Evolutionary conservation across 1,284 basidiomycete genomes (phyloP), one percentile per base, ranked within the genome.

Genomic region (Ustanciosporium gigantosporum): DNA sequence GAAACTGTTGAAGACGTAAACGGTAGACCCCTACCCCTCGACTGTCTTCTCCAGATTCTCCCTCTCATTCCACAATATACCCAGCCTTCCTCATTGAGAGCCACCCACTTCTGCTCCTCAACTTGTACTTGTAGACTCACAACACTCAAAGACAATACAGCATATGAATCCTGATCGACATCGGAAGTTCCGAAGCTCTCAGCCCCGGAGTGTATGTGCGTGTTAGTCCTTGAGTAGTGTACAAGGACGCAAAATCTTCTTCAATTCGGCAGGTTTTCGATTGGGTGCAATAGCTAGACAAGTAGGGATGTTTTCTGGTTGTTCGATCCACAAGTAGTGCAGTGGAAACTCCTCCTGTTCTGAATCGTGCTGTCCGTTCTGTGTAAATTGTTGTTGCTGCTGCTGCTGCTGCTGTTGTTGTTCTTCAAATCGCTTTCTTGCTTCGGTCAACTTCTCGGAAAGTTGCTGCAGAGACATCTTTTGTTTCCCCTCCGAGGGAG

Each of bases 261-360:
- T 81, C 9, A 82, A 60, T 15, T 70, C 68, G 2, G 81, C 79
- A 4, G 80, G 80, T 46, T 80, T 79, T 35, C 79, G 72, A 46
- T 84, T 84, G 0, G 83, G 83, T 14, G 82, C 82, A 2, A 84
- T 71, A 5, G 84, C 83, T 25, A 84, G 69, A 56, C 82, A 84
- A 1, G 84, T 83, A 2, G 83, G 79, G 1, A 80, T 56, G 47
- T 82, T 79, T 74, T 84, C 83, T 0, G 83, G 83, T 55, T 83
- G 82, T 64, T 84, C 84, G 25, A 80, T 77, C 83, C 83, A 84
- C 11, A 84, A 65, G 41, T 82, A 80, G 50, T 84, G 79, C 13
- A 39, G 23, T 5, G 75, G 75, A 23, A 77, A 66, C 37, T 52
- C 53, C 8, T 65, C 64, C 19, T 41, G 45, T 2, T 31, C 43